These are phyloP conservation scores for Cladorrhinum sp. DNA, from an alignment of 2,329 filamentous ascomycete genomes.

Conservation along the genomic window DNA sequence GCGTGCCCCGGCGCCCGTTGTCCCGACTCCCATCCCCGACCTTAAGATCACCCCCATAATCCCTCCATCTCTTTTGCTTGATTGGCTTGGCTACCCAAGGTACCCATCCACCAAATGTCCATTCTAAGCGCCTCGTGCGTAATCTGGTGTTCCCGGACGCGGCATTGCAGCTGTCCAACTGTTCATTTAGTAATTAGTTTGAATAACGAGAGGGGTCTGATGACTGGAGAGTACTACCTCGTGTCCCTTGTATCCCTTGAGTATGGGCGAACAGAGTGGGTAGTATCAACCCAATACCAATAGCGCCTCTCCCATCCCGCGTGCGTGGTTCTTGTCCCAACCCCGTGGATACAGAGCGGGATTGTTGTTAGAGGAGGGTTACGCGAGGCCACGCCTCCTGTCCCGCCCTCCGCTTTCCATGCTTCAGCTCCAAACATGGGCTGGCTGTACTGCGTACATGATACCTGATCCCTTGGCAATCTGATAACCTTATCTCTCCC, in stretches of 20 bases:
- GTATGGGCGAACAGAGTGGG: background rate
- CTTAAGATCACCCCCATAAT: background rate
- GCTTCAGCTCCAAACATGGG: background rate
- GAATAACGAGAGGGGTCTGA: background rate
- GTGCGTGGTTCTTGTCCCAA: conserved; percentile 5
- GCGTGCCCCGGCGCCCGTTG: background rate
- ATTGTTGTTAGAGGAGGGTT: background rate
- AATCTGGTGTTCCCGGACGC: background rate
- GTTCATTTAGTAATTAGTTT: conserved; percentile 9
- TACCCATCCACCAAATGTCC: background rate
- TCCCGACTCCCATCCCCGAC: background rate
- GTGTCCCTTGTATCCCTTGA: background rate
- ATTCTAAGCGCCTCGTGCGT: background rate
- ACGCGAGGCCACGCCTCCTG: background rate
- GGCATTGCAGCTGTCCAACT: background rate
- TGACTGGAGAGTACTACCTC: conserved; percentile 8
- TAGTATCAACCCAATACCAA: background rate
- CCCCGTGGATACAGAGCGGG: conserved; percentile 5
- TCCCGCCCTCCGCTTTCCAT: background rate
- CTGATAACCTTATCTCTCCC: conserved; percentile 15
- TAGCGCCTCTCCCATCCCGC: conserved; percentile 2
- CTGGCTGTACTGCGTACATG: background rate
- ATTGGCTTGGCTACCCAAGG: background rate
- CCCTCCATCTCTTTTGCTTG: background rate
- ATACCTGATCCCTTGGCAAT: conserved; percentile 11